Evolutionary conservation across 179 eudicot species (phyloP), one percentile per base, ranked within the genome.

Genomic region (Spergularia azorica): DNA sequence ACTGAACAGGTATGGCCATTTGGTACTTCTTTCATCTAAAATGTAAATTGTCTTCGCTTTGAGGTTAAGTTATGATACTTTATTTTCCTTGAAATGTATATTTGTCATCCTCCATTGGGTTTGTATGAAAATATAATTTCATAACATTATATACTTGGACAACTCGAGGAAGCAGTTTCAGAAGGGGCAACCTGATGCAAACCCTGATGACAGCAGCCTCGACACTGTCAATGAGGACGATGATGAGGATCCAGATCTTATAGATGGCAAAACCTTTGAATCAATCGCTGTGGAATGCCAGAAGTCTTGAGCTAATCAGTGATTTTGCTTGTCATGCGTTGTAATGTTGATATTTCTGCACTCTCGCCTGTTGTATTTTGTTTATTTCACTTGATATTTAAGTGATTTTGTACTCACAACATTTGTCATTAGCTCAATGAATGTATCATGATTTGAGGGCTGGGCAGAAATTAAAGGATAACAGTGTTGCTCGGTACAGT

Each of bases 161-260:
- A 89, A 90, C 75, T 79, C 93, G 81, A 93, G 92, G 90, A 95
- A 89, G 81, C 90, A 95, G 74, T 91, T 90, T 84, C 89, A 91
- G 85, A 90, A 79, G 86, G 89, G 91, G 64, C 82, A 71, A 13
- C 87, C 96, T 21, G 83, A 76, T 54, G 87, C 84, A 4, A 73
- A 26, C 32, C 32, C 84, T 11, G 94, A 76, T 74, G 87, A 79
- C 52, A 76, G 72, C 36, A 82, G 71, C 71, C 69, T 73, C 20
- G 59, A 72, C 67, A 63, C 79, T 9, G 91, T 88, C 64, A 91
- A 89, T 0, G 94, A 92, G 59, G 97, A 94, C 46, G 97, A 95
- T 70, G 98, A 95, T 71, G 98, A 91, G 48, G 99, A 93, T 16
- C 99, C 99, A 36, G 98, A 95, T 13, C 98, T 93, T 77, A 97